Conservation (phyloP, 495 filamentous ascomycete genomes). For the Chaetomium cochliodes region DNA sequence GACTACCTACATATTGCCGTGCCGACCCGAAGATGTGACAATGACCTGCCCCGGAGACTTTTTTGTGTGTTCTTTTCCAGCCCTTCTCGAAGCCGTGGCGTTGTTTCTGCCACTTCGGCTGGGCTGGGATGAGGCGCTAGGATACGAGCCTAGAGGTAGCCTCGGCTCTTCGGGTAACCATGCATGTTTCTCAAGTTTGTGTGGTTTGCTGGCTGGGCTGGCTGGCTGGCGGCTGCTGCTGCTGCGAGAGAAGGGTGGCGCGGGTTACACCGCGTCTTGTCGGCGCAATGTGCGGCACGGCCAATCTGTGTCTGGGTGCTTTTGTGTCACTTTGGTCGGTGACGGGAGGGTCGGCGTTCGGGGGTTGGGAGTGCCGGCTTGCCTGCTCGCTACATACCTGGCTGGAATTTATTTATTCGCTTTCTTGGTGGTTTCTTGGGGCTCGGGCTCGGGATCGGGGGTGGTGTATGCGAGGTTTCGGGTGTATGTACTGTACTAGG, state of each 20-base stretch:
- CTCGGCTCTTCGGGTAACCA: neutral
- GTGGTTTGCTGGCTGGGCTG: too few species aligned
- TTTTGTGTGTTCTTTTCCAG: too few species aligned
- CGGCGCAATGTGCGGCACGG: neutral
- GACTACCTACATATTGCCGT: too few species aligned
- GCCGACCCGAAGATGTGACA: too few species aligned
- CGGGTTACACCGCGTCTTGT: slow-evolving; percentile 2
- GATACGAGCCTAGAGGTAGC: too few species aligned
- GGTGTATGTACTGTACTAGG: too few species aligned
- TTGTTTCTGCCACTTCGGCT: too few species aligned
- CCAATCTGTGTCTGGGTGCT: neutral
- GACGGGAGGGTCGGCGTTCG: neutral
- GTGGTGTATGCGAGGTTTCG: neutral
- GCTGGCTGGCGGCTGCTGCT: too few species aligned
- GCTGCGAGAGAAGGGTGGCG: neutral
- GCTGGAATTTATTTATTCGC: neutral
- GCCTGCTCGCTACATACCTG: too few species aligned
- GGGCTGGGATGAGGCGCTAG: neutral
- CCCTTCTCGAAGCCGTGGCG: too few species aligned
- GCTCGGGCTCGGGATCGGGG: neutral
- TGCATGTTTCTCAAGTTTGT: neutral
- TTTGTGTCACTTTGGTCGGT: neutral
- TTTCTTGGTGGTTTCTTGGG: neutral
- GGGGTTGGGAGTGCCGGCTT: neutral
- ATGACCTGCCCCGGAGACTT: too few species aligned